Conservation (phyloP, 495 filamentous ascomycete species). For the Chaetomidium leptoderma region DNA sequence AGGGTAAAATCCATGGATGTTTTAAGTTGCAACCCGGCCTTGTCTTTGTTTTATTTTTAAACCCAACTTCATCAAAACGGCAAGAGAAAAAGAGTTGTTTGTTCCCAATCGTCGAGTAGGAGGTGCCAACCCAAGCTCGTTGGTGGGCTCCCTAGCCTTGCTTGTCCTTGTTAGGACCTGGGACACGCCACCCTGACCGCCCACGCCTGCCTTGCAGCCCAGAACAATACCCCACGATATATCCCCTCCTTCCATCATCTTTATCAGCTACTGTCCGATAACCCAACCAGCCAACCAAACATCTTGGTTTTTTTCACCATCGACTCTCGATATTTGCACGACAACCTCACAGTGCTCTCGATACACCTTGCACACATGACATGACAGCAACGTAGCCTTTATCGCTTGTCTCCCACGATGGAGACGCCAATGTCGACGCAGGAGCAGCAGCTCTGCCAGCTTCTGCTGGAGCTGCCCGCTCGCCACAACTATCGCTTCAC, state of each 20-base stretch:
- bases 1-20: too few species aligned
- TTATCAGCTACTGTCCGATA: background rate
- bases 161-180: background rate
- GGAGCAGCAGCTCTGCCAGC: slow-evolving; percentile 73
- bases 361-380: slow-evolving; percentile 4
- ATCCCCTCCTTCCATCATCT: background rate
- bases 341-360: background rate
- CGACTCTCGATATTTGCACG: background rate
- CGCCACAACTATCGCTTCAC: slow-evolving; percentile 68
- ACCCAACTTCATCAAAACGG: too few species aligned
- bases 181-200: background rate
- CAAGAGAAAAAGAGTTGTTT: too few species aligned
- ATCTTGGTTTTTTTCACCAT: background rate
- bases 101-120: too few species aligned
- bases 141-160: too few species aligned
- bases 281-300: background rate
- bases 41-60: too few species aligned
- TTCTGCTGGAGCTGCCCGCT: slow-evolving; percentile 67
- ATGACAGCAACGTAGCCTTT: slow-evolving; percentile 12
- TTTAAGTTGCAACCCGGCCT: too few species aligned
- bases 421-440: slow-evolving; percentile 57
- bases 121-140: too few species aligned
- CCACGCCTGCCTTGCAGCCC: background rate
- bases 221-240: background rate
- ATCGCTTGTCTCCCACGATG: slow-evolving; percentile 29